A percentile compares a stretch with the other conserved stretches of the same genome.
Conservation (phyloP, 768 basidiomycete genomes). For the Boletus tomentosulus region DNA sequence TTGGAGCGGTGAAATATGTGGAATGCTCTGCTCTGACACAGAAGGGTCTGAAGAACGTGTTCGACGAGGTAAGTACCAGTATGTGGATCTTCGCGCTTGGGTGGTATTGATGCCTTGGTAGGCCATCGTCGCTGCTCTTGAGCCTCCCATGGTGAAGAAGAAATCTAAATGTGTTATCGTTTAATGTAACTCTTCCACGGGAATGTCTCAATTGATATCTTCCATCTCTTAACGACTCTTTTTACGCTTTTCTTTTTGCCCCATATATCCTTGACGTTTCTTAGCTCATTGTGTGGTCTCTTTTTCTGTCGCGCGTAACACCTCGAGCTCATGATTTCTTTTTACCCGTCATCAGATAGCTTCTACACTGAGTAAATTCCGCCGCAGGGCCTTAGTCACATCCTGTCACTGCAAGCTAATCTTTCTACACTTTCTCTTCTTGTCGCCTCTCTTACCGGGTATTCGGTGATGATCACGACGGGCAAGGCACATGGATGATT, state of each 20-base stretch:
- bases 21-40: slow-evolving; percentile 99
- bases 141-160: slow-evolving; percentile 91
- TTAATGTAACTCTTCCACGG: slow-evolving; percentile 43
- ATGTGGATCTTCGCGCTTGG: neutral
- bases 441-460: slow-evolving; percentile 5
- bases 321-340: slow-evolving; percentile 21
- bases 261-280: slow-evolving; percentile 36
- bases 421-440: slow-evolving; percentile 6
- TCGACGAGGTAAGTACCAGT: slow-evolving; percentile 81
- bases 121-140: slow-evolving; percentile 98
- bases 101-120: slow-evolving; percentile 12
- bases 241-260: slow-evolving; percentile 27
- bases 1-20: slow-evolving; percentile 98
- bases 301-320: neutral
- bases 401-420: slow-evolving; percentile 19
- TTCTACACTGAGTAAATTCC: slow-evolving; percentile 26
- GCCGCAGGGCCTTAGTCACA: slow-evolving; percentile 19
- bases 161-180: slow-evolving; percentile 79
- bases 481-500: slow-evolving; percentile 16
- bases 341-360: slow-evolving; percentile 19
- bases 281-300: slow-evolving; percentile 19
- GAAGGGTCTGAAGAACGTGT: slow-evolving; percentile 99
- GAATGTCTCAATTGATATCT: slow-evolving; percentile 29
- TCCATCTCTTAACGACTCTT: slow-evolving; percentile 34
- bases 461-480: slow-evolving; percentile 7